Base-by-base conservation (phyloP, 1,139 yeast species). In the Candida freyschussii region DNA sequence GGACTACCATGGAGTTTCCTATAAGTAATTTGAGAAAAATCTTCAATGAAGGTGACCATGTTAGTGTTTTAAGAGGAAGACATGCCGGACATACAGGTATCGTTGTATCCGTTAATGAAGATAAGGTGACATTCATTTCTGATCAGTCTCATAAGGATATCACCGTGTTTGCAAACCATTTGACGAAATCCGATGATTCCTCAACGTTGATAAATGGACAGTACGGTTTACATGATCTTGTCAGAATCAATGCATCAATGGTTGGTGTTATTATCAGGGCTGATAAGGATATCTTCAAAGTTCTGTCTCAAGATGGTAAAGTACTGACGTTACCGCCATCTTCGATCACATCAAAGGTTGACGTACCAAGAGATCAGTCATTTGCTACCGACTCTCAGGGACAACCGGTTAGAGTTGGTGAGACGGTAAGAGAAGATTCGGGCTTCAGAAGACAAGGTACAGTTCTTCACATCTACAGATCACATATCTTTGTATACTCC, bases 11-110 rank as follows among this genome's bases (percentile, higher is more conserved):
- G 37, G 84, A 78, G 49, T 83, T 89, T 29, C 96, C 97, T 17
- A 73, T 81, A 4, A 70, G 72, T 32, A 83, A 86, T 45, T 67
- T 91, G 52, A 75, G 97, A 53, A 91, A 91, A 57, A 77, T 84
- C 32, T 91, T 91, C 59, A 63, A 73, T 33, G 78, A 87, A 33
- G 98, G 98, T 68, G 98, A 91, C 58, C 97, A 91, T 56, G 96
- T 93, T 12, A 78, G 95, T 39, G 94, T 91, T 19, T 75, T 85
- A 29, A 85, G 81, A 54, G 98, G 98, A 53, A 86, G 82, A 53
- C 95, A 86, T 57, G 69, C 78, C 35, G 96, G 89, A 51, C 96
- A 89, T 53, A 85, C 96, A 17, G 98, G 98, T 61, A 73, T 91
- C 63, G 95, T 91, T 32, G 89, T 93, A 29, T 72, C 78, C 44